Evolutionary conservation across 306 rosid species (phyloP).

Genomic region (Castanospermum australe): DNA sequence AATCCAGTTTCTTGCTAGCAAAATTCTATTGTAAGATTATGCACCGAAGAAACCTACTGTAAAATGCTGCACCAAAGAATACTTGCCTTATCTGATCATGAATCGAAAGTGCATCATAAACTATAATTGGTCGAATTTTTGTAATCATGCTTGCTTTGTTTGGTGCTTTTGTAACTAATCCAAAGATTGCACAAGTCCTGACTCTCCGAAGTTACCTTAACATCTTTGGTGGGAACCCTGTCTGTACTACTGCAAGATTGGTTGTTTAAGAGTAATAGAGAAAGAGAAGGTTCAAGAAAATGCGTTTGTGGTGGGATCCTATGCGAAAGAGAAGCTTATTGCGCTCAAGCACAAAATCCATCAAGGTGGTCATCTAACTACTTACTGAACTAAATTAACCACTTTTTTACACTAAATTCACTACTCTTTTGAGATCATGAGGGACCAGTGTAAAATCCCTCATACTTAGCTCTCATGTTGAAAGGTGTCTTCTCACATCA

Average conservation of each 20-base stretch:
- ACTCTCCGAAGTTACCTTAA: slow-evolving; percentile 77
- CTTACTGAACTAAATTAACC: too few relatives aligned
- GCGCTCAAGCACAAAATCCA: slow-evolving; percentile 68
- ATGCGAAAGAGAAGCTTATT: slow-evolving; percentile 68
- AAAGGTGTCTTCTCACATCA: too few relatives aligned
- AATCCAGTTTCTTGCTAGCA: too few relatives aligned
- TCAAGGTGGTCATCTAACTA: too few relatives aligned
- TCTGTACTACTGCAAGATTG: slow-evolving; percentile 84
- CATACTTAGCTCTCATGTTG: too few relatives aligned
- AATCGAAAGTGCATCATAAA: neutral
- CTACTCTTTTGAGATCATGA: too few relatives aligned
- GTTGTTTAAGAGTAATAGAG: slow-evolving; percentile 89
- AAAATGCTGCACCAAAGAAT: neutral
- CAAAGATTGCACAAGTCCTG: slow-evolving; percentile 80
- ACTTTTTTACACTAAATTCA: too few relatives aligned
- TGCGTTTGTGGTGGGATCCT: slow-evolving; percentile 69
- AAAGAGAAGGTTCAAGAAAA: slow-evolving; percentile 87
- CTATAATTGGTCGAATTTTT: neutral
- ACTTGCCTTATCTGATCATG: neutral
- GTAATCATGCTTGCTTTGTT: slow-evolving; percentile 9
- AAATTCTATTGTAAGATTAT: too few relatives aligned
- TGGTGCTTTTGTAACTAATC: slow-evolving; percentile 95
- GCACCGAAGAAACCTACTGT: too few relatives aligned
- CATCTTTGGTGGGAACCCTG: slow-evolving; percentile 96
- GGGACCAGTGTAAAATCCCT: too few relatives aligned